Evolutionary conservation across 441 rosid genomes (phyloP).

Genomic region (Populus hybrid): DNA sequence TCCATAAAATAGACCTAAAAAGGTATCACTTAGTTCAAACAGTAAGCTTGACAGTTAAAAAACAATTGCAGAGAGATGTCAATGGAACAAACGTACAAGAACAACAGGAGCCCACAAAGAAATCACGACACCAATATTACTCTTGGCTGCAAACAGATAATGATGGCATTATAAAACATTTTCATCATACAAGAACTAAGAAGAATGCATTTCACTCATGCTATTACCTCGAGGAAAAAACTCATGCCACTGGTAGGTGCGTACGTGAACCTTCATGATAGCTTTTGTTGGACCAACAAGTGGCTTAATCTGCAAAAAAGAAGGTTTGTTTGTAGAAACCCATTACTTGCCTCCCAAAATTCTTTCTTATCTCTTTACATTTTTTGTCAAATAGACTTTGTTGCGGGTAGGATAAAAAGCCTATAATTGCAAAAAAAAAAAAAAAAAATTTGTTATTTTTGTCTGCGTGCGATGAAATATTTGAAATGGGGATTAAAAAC

Average conservation of each 20-base stretch:
- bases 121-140: constrained; percentile 92
- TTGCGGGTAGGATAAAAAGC: neutral
- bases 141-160: constrained; percentile 73
- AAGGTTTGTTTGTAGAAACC: neutral
- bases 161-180: constrained; percentile 13
- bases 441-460: neutral
- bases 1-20: constrained; percentile 56
- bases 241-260: constrained; percentile 40
- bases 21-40: neutral
- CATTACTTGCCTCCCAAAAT: neutral
- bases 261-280: constrained; percentile 65
- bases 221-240: constrained; percentile 47
- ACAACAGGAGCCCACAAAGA: constrained; percentile 98
- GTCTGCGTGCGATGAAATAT: neutral
- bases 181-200: neutral
- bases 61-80: constrained; percentile 6
- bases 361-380: neutral
- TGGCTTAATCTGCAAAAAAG: constrained; percentile 81
- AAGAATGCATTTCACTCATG: constrained; percentile 6
- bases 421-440: too few relatives aligned
- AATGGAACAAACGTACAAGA: constrained; percentile 53
- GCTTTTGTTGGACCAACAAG: constrained; percentile 89
- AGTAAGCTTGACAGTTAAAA: constrained; percentile 16
- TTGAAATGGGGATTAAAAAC: neutral
- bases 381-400: neutral